A percentile compares a stretch with the other conserved stretches of the same genome.
Evolutionary conservation across 306 rosid species (phyloP).

Genomic region (Arachis stenosperma): DNA sequence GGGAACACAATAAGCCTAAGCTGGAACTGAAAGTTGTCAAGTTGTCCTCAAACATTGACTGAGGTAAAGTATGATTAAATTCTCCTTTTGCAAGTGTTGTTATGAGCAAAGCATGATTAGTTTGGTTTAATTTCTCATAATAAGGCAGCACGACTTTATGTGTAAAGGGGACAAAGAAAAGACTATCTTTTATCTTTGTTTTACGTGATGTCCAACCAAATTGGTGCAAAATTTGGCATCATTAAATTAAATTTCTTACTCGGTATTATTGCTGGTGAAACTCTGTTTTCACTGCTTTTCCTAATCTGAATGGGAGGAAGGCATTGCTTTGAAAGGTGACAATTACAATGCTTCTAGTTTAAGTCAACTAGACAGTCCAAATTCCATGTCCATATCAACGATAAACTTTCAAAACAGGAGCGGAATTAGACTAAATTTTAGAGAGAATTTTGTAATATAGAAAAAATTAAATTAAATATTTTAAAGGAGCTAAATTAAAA

Average conservation of each 20-base stretch:
- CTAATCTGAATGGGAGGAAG: background rate
- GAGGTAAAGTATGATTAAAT: background rate
- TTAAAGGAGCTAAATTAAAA: no score
- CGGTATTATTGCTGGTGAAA: conserved; percentile 13
- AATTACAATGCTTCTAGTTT: background rate
- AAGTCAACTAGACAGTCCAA: background rate
- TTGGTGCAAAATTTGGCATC: background rate
- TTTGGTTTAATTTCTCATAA: conserved; percentile 36
- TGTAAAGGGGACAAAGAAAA: conserved; percentile 42
- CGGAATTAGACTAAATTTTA: no score
- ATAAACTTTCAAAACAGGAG: no score
- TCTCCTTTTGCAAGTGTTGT: conserved; percentile 22
- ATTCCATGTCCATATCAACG: background rate
- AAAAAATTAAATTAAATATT: no score
- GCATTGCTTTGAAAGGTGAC: background rate
- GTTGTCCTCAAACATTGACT: conserved; percentile 4
- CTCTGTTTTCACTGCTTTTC: conserved; percentile 1
- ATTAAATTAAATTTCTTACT: conserved; percentile 2
- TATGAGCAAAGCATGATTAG: conserved; percentile 41
- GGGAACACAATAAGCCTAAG: conserved; percentile 28
- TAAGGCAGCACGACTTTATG: conserved; percentile 37
- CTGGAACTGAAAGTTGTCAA: conserved; percentile 16
- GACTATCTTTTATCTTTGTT: conserved; percentile 36
- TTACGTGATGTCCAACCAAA: conserved; percentile 22
- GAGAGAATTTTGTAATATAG: no score